Conservation (phyloP, 148 eudicot genomes). For the Camellia sinensis region DNA sequence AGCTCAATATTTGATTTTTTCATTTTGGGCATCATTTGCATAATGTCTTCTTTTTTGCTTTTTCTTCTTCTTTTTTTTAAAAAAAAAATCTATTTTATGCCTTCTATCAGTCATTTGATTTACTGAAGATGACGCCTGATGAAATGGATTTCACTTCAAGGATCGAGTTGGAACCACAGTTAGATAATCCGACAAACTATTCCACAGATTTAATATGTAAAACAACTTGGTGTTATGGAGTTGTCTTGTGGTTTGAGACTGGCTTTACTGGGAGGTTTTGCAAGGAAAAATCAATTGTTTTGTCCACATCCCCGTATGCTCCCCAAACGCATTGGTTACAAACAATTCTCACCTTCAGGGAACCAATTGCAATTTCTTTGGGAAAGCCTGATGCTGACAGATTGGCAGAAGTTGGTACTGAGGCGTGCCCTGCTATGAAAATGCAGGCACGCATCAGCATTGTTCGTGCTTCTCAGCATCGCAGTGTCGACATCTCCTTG, state of each 20-base stretch:
- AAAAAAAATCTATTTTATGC: neutral
- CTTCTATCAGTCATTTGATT: constrained; percentile 69
- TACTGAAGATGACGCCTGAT: constrained; percentile 65
- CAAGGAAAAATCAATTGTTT: constrained; percentile 54
- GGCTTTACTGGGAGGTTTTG: constrained; percentile 82
- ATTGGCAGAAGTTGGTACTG: constrained; percentile 49
- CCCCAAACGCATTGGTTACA: constrained; percentile 87
- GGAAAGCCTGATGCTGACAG: constrained; percentile 26
- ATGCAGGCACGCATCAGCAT: constrained; percentile 73
- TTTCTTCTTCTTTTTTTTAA: neutral
- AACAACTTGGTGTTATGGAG: constrained; percentile 64
- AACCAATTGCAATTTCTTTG: constrained; percentile 64
- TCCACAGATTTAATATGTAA: constrained; percentile 16
- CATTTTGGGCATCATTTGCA: neutral
- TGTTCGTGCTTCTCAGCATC: constrained; percentile 75
- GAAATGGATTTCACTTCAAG: constrained; percentile 84
- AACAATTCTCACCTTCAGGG: constrained; percentile 74
- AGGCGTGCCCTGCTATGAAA: constrained; percentile 57
- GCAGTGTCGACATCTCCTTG: constrained; percentile 88
- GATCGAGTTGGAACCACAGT: constrained; percentile 53
- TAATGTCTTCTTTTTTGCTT: neutral
- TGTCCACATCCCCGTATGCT: constrained; percentile 85
- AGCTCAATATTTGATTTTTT: neutral
- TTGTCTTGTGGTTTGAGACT: constrained; percentile 91
- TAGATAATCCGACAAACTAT: neutral